phyloP scores from a whole-genome alignment of 2,329 filamentous ascomycete genomes.

The Chrysoporthe cubensis region DNA sequence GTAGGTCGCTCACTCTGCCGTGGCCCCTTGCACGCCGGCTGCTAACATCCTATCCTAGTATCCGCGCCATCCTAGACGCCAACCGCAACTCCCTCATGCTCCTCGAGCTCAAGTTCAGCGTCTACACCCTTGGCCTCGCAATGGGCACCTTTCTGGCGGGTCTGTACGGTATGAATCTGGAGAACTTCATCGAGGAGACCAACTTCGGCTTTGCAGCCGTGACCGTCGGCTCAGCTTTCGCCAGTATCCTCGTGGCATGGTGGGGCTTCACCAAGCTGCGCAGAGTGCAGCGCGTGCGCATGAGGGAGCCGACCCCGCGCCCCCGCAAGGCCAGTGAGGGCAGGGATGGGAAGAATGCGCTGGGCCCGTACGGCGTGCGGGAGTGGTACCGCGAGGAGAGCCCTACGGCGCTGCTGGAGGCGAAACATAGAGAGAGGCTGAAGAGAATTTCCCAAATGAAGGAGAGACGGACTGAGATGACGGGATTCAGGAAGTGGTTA shows the following conservation, averaged over 20 bases:
- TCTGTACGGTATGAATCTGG: constrained; percentile 99
- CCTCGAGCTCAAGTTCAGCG: constrained; percentile 93
- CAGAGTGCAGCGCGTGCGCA: constrained; percentile 84
- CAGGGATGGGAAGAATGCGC: constrained; percentile 12
- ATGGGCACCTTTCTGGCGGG: constrained; percentile 94
- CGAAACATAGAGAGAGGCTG: constrained; percentile 58
- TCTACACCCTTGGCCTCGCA: constrained; percentile 91
- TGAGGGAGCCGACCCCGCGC: constrained; percentile 48
- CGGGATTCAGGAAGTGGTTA: constrained; percentile 39
- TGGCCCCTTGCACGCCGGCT: neutral
- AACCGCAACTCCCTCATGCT: constrained; percentile 99
- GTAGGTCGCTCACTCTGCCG: constrained; percentile 57
- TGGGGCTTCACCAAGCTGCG: constrained; percentile 85
- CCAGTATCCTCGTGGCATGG: constrained; percentile 77
- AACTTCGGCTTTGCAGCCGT: constrained; percentile 83
- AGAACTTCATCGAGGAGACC: constrained; percentile 97
- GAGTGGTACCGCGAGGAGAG: constrained; percentile 54
- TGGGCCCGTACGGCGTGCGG: constrained; percentile 21
- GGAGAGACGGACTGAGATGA: constrained; percentile 33
- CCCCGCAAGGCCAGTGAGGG: constrained; percentile 15
- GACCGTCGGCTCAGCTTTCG: constrained; percentile 69
- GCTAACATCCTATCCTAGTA: constrained; percentile 54
- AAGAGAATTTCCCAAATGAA: constrained; percentile 57
- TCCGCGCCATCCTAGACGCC: constrained; percentile 95
- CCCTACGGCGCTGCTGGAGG: constrained; percentile 55